A percentile compares a stretch with the other conserved stretches of the same genome.
Evolutionary conservation across 768 basidiomycete genomes (phyloP).

Genomic region (Tulasnella sp.): DNA sequence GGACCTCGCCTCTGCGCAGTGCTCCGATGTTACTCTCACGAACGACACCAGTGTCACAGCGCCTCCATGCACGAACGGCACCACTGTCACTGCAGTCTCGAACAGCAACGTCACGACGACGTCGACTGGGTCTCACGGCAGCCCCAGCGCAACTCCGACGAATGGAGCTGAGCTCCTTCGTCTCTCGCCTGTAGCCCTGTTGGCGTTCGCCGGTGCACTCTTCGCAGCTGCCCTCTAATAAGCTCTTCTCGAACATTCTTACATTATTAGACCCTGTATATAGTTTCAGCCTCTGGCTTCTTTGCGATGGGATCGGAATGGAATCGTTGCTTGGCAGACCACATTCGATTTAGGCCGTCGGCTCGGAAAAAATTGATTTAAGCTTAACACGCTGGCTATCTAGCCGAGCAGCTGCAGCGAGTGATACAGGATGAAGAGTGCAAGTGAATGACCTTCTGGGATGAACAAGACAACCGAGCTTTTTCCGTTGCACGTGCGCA

Average conservation of each 20-base stretch:
- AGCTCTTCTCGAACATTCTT: neutral
- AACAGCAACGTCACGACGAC: neutral
- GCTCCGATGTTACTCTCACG: constrained; percentile 28
- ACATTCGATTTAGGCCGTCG: neutral
- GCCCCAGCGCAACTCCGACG: neutral
- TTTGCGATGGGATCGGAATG: constrained; percentile 12
- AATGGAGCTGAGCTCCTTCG: constrained; percentile 7
- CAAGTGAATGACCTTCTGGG: neutral
- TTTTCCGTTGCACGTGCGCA: neutral
- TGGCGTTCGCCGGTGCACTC: neutral
- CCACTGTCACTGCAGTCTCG: constrained; percentile 18
- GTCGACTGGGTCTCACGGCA: neutral
- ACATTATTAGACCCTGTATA: constrained; percentile 6
- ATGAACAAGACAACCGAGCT: neutral
- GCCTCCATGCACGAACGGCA: constrained; percentile 21
- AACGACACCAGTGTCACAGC: constrained; percentile 7
- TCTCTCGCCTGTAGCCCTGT: neutral
- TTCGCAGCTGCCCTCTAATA: constrained; percentile 12
- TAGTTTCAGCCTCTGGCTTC: neutral
- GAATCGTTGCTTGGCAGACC: neutral
- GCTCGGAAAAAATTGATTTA: constrained; percentile 12
- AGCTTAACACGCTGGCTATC: neutral
- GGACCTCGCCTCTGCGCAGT: neutral
- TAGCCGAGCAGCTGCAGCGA: neutral
- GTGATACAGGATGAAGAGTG: neutral